Conservation (phyloP, 2,329 filamentous ascomycete species). For the Phyllosticta capitalensis region DNA sequence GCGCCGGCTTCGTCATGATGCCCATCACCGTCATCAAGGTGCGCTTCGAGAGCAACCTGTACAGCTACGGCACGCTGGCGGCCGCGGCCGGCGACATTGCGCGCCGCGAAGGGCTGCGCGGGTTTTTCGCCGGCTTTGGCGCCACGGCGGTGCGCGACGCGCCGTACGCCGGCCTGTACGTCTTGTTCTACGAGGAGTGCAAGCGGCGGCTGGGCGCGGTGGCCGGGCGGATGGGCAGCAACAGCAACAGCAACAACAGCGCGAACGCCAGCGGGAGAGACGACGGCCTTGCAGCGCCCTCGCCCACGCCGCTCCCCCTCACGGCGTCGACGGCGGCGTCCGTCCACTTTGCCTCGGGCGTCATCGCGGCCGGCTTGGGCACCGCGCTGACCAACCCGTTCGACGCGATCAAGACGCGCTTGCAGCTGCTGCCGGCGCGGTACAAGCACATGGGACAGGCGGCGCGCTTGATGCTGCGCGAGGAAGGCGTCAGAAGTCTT, state of each 20-base stretch:
- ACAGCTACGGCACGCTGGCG: conserved; percentile 68
- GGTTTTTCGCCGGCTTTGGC: conserved; percentile 89
- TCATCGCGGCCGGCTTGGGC: conserved; percentile 69
- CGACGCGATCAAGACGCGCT: conserved; percentile 88
- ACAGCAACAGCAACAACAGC: no score
- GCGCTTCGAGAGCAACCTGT: conserved; percentile 82
- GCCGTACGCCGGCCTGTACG: conserved; percentile 93
- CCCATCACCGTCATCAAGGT: conserved; percentile 95
- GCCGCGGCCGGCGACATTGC: conserved; percentile 68
- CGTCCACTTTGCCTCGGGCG: conserved; percentile 79
- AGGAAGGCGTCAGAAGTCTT: conserved; percentile 71
- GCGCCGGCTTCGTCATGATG: conserved; percentile 87
- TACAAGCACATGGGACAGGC: conserved; percentile 81
- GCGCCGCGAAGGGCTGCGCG: conserved; percentile 60
- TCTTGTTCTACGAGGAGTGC: conserved; percentile 82
- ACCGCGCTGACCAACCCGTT: conserved; percentile 93
- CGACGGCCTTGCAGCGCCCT: conserved; percentile 14
- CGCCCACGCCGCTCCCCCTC: background rate
- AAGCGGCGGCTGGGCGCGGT: conserved; percentile 51
- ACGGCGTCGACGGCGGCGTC: conserved; percentile 41
- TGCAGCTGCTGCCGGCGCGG: conserved; percentile 76
- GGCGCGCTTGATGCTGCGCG: conserved; percentile 63
- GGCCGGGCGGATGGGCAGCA: conserved; percentile 22
- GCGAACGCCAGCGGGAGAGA: conserved; percentile 16
- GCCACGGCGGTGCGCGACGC: conserved; percentile 89